Conservation (phyloP, 768 basidiomycete species). For the Cyclocybe aegerita region DNA sequence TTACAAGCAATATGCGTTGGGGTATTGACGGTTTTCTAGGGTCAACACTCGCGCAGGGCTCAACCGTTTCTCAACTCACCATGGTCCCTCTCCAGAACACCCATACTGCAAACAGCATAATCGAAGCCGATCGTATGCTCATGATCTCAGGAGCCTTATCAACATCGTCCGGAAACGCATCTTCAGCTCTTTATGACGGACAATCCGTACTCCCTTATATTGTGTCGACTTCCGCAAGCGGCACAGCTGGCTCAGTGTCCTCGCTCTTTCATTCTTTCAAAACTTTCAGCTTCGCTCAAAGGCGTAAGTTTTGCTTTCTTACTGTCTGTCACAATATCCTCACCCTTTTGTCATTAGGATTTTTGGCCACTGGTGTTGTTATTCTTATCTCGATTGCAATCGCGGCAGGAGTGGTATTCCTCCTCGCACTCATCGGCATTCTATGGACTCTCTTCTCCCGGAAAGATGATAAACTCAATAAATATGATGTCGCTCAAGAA, state of each 20-base stretch:
- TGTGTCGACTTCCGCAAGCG: slow-evolving; percentile 60
- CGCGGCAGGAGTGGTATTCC: slow-evolving; percentile 89
- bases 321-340: slow-evolving; percentile 7
- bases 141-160: slow-evolving; percentile 81
- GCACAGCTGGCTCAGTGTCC: slow-evolving; percentile 67
- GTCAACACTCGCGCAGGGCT: slow-evolving; percentile 51
- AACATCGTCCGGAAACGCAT: slow-evolving; percentile 73
- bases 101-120: slow-evolving; percentile 67
- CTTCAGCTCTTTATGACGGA: slow-evolving; percentile 88
- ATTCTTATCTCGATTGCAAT: slow-evolving; percentile 98
- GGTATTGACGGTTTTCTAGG: slow-evolving; percentile 33
- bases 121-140: slow-evolving; percentile 85
- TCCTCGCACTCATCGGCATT: slow-evolving; percentile 81
- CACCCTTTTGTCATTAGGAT: slow-evolving; percentile 45
- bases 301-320: slow-evolving; percentile 46
- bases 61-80: slow-evolving; percentile 75
- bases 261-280: slow-evolving; percentile 83
- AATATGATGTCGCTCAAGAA: slow-evolving; percentile 61
- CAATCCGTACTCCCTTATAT: slow-evolving; percentile 80
- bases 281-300: slow-evolving; percentile 71
- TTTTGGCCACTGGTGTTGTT: slow-evolving; percentile 89
- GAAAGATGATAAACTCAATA: slow-evolving; percentile 68
- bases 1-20: background rate
- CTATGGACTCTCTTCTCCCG: slow-evolving; percentile 87
- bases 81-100: slow-evolving; percentile 88